Evolutionary conservation across 2,329 filamentous ascomycete genomes (phyloP).

Genomic region (Trichophaea hybrida): DNA sequence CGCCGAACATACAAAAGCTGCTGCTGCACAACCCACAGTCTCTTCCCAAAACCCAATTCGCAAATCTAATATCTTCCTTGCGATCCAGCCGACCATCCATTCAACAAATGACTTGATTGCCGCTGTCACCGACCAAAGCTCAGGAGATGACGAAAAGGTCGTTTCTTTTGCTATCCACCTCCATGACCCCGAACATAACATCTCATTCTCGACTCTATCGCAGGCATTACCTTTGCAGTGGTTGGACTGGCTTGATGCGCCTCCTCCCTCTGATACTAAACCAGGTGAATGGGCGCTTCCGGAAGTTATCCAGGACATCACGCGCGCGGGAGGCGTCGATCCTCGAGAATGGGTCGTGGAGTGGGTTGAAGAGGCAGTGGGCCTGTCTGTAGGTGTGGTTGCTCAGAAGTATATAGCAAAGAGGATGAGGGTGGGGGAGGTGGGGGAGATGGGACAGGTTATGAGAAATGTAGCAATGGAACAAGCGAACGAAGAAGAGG

Average conservation of each 20-base stretch:
- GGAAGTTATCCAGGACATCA: slow-evolving; percentile 73
- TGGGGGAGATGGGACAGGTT: slow-evolving; percentile 47
- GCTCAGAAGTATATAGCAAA: slow-evolving; percentile 91
- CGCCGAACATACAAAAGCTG: slow-evolving; percentile 45
- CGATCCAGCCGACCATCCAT: slow-evolving; percentile 73
- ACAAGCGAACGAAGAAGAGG: slow-evolving; percentile 42
- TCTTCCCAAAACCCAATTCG: slow-evolving; percentile 57
- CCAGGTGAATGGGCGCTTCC: slow-evolving; percentile 43
- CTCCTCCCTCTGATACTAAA: slow-evolving; percentile 30
- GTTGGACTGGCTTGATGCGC: slow-evolving; percentile 80
- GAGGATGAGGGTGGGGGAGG: slow-evolving; percentile 89
- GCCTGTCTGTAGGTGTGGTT: slow-evolving; percentile 64
- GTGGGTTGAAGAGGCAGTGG: slow-evolving; percentile 83
- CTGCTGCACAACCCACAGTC: slow-evolving; percentile 61
- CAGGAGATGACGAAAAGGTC: slow-evolving; percentile 44
- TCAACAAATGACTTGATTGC: slow-evolving; percentile 44
- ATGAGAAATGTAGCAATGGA: slow-evolving; percentile 41
- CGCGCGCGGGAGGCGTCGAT: slow-evolving; percentile 61
- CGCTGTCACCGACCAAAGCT: slow-evolving; percentile 39
- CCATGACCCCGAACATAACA: slow-evolving; percentile 78
- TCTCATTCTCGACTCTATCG: slow-evolving; percentile 69
- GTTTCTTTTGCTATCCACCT: slow-evolving; percentile 66
- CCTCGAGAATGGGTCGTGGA: slow-evolving; percentile 94
- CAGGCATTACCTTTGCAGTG: slow-evolving; percentile 74
- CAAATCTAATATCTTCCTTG: slow-evolving; percentile 85